Conservation (phyloP, 768 basidiomycete species). For the Plicaturopsis crispa region DNA sequence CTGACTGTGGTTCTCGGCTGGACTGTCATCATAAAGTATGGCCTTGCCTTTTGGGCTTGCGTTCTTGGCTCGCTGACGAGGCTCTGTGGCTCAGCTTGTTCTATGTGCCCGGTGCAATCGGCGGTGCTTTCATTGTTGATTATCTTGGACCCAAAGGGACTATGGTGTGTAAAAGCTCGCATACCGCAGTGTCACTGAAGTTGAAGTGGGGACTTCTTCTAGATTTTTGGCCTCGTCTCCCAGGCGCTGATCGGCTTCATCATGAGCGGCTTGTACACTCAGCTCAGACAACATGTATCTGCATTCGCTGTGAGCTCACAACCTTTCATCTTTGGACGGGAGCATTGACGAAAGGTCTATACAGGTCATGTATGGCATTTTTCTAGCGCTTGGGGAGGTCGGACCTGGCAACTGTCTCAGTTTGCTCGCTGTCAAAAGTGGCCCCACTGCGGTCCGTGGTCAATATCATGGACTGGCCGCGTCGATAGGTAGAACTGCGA, state of each 20-base stretch:
- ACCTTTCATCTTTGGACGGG: not conserved
- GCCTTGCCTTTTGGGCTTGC: constrained; percentile 21
- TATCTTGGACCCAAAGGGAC: constrained; percentile 68
- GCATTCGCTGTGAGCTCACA: constrained; percentile 56
- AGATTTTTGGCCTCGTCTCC: constrained; percentile 60
- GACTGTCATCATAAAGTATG: constrained; percentile 79
- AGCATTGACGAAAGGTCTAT: not conserved
- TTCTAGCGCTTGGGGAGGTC: constrained; percentile 85
- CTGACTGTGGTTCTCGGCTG: constrained; percentile 71
- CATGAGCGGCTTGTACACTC: constrained; percentile 76
- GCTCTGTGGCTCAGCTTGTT: constrained; percentile 36
- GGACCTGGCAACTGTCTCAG: constrained; percentile 84
- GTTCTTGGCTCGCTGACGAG: constrained; percentile 25
- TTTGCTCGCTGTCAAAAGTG: constrained; percentile 76
- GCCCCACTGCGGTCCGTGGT: constrained; percentile 81
- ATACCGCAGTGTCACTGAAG: too few relatives aligned
- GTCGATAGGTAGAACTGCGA: constrained; percentile 80
- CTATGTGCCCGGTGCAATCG: constrained; percentile 63
- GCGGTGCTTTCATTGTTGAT: constrained; percentile 73
- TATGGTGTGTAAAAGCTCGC: constrained; percentile 54
- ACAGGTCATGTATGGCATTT: constrained; percentile 83
- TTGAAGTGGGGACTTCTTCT: too few relatives aligned
- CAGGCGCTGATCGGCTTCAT: constrained; percentile 81
- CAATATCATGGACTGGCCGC: constrained; percentile 85
- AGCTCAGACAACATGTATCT: constrained; percentile 54